Conservation (phyloP, 768 basidiomycete species). For the Tylopilus intermedius region DNA sequence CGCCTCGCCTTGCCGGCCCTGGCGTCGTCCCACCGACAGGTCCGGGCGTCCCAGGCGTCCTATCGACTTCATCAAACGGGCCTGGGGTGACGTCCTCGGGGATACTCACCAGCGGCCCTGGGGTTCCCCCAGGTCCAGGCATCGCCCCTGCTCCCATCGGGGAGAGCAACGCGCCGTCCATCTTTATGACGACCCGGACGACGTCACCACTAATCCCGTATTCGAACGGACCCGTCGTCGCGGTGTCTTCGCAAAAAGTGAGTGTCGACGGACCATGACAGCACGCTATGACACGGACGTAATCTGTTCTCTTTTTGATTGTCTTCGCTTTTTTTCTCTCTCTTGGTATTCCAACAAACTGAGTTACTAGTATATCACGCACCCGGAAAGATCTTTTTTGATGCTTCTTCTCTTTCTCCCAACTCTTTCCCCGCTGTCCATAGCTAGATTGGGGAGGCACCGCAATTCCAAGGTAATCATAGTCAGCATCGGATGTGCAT, state of each 20-base stretch:
- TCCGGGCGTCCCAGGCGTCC: conserved; percentile 24
- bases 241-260: conserved; percentile 16
- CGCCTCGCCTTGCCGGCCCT: conserved; percentile 29
- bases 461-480: conserved; percentile 4
- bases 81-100: conserved; percentile 22
- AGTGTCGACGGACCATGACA: conserved; percentile 18
- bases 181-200: conserved; percentile 17
- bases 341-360: not conserved
- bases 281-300: too few species aligned
- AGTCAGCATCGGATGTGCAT: conserved; percentile 1
- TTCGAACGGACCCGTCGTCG: conserved; percentile 2
- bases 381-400: not conserved
- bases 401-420: conserved; percentile 2
- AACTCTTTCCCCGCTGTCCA: not conserved
- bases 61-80: conserved; percentile 13
- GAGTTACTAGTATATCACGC: not conserved
- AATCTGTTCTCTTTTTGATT: not conserved
- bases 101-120: conserved; percentile 28
- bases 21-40: conserved; percentile 27
- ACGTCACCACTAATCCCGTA: conserved; percentile 25
- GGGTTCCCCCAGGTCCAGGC: conserved; percentile 26
- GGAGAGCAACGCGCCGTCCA: conserved; percentile 6
- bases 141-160: conserved; percentile 22
- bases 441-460: conserved; percentile 4
- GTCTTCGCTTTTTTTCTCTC: not conserved